Evolutionary conservation across 2,329 filamentous ascomycete species (phyloP).

Genomic region (Chaetomiaceae sp.): DNA sequence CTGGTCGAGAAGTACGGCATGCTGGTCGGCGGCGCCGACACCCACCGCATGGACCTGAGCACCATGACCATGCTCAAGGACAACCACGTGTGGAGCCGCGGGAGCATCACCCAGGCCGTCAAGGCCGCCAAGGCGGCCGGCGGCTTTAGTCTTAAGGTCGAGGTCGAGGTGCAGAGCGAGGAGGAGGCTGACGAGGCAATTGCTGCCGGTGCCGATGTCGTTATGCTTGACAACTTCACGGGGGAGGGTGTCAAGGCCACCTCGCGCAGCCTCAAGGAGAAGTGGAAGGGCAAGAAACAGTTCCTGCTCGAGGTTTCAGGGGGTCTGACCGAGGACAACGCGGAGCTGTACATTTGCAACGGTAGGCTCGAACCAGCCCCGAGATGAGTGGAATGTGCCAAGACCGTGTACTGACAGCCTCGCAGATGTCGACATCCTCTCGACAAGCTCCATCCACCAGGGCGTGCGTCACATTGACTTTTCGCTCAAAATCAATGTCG

Average conservation of each 20-base stretch:
- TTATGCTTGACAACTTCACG: slow-evolving; percentile 97
- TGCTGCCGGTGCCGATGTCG: slow-evolving; percentile 82
- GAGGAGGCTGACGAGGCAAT: slow-evolving; percentile 89
- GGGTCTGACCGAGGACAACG: slow-evolving; percentile 80
- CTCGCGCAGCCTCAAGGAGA: slow-evolving; percentile 69
- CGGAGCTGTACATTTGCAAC: slow-evolving; percentile 71
- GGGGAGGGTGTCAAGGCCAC: slow-evolving; percentile 72
- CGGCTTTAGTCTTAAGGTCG: slow-evolving; percentile 89
- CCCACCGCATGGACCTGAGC: slow-evolving; percentile 84
- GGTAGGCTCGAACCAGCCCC: slow-evolving; percentile 42
- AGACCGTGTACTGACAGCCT: slow-evolving; percentile 19
- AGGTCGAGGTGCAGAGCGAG: slow-evolving; percentile 90
- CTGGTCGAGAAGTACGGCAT: slow-evolving; percentile 98
- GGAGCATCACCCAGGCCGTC: slow-evolving; percentile 82
- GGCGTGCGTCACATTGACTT: slow-evolving; percentile 93
- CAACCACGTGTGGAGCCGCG: slow-evolving; percentile 92
- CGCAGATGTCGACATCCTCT: slow-evolving; percentile 86
- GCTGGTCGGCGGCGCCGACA: slow-evolving; percentile 87
- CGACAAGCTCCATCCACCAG: slow-evolving; percentile 95
- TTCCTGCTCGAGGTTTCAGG: slow-evolving; percentile 92
- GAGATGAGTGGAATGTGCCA: background rate
- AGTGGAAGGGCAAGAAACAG: slow-evolving; percentile 68
- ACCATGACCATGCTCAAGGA: slow-evolving; percentile 99
- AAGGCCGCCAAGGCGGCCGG: slow-evolving; percentile 75
- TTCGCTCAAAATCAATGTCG: slow-evolving; percentile 74